phyloP scores from a whole-genome alignment of 306 rosid genomes.

The Benincasa hispida region DNA sequence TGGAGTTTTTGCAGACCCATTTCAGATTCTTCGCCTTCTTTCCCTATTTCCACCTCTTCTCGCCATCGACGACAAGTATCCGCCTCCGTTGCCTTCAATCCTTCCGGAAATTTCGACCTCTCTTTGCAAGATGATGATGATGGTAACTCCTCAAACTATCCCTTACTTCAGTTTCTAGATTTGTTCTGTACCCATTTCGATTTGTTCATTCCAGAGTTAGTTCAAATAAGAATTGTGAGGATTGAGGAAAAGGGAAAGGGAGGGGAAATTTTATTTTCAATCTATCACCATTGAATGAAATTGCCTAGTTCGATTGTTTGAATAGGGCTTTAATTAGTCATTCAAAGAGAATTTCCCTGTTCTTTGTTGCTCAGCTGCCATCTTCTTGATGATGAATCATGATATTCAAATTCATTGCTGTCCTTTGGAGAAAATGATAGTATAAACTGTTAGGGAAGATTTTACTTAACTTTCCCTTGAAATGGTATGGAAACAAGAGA shows the following conservation, averaged over 20 bases:
- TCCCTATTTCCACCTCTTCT: conserved; percentile 1
- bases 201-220: background rate
- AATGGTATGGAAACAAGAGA: background rate
- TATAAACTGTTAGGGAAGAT: background rate
- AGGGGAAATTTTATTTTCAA: background rate
- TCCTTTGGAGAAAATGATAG: background rate
- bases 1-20: conserved; percentile 25
- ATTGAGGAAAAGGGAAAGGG: no score
- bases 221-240: background rate
- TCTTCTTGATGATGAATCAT: background rate
- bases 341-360: background rate
- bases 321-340: background rate
- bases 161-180: background rate
- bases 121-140: conserved; percentile 48
- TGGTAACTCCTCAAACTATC: conserved; percentile 21
- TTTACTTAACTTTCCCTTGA: background rate
- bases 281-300: background rate
- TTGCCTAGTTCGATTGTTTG: background rate
- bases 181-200: background rate
- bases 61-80: conserved; percentile 29
- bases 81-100: conserved; percentile 73
- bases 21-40: conserved; percentile 16
- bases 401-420: background rate
- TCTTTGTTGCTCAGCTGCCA: background rate
- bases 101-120: conserved; percentile 75